Conservation (phyloP, 2,329 filamentous ascomycete genomes). For the Exophiala dermatitidis region DNA sequence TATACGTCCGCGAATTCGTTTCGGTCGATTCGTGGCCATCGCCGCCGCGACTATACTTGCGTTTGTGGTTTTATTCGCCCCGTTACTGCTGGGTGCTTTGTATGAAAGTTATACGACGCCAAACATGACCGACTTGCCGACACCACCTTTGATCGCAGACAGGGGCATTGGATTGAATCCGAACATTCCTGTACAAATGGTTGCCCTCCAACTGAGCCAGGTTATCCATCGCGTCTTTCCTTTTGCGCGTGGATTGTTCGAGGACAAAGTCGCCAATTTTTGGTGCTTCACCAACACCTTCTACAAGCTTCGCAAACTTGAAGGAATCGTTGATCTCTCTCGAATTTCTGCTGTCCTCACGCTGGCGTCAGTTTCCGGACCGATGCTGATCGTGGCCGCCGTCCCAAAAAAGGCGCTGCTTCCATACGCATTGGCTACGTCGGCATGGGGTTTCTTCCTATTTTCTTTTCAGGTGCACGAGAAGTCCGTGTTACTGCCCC, state of each 20-base stretch:
- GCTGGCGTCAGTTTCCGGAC: constrained; percentile 65
- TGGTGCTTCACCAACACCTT: constrained; percentile 80
- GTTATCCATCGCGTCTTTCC: constrained; percentile 90
- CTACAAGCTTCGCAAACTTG: constrained; percentile 72
- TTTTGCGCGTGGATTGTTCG: constrained; percentile 89
- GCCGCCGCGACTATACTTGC: constrained; percentile 63
- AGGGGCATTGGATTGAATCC: constrained; percentile 52
- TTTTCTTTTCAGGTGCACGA: constrained; percentile 98
- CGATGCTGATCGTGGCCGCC: constrained; percentile 71
- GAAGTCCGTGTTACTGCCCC: constrained; percentile 86
- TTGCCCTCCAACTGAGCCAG: constrained; percentile 72
- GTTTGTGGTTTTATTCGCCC: constrained; percentile 68
- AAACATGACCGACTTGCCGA: constrained; percentile 51
- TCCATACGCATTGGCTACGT: constrained; percentile 71
- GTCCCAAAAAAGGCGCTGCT: constrained; percentile 70
- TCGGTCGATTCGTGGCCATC: constrained; percentile 65
- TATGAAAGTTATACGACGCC: constrained; percentile 62
- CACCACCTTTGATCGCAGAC: constrained; percentile 57
- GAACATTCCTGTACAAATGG: constrained; percentile 63
- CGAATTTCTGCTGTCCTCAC: constrained; percentile 68
- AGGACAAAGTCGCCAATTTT: constrained; percentile 97
- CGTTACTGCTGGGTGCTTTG: constrained; percentile 64
- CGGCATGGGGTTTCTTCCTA: constrained; percentile 94
- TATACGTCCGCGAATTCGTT: constrained; percentile 63
- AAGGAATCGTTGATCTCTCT: constrained; percentile 60